These are phyloP conservation scores for Tricholoma saponaceum DNA, from an alignment of 768 basidiomycete genomes.

Conservation along the genomic window DNA sequence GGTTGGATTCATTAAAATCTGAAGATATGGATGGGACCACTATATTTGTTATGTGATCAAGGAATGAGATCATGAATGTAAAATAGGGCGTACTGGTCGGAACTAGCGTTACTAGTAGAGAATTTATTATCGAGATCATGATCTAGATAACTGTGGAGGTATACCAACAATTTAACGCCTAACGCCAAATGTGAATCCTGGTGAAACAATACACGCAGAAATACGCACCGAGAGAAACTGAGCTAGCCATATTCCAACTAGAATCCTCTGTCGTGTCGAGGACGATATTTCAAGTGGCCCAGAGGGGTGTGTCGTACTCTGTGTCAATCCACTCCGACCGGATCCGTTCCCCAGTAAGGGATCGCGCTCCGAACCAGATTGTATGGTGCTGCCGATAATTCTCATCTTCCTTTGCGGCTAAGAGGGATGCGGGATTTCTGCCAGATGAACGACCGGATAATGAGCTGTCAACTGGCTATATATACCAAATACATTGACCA, in stretches of 20 bases:
- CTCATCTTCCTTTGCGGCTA: background rate
- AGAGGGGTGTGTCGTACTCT: slow-evolving; percentile 1
- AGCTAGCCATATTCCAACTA: slow-evolving; percentile 69
- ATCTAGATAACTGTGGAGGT: background rate
- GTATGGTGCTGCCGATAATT: background rate
- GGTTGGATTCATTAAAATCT: slow-evolving; percentile 71
- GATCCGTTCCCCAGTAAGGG: background rate
- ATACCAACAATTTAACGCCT: slow-evolving; percentile 32
- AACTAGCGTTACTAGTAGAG: slow-evolving; percentile 59
- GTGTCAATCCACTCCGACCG: background rate
- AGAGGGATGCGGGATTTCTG: background rate
- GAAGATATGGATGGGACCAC: slow-evolving; percentile 77
- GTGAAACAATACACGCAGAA: background rate
- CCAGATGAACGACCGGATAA: background rate
- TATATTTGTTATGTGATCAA: slow-evolving; percentile 19
- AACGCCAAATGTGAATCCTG: background rate
- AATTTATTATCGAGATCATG: slow-evolving; percentile 1
- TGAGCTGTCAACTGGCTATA: background rate
- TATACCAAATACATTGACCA: background rate
- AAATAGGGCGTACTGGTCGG: slow-evolving; percentile 57
- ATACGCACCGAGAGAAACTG: slow-evolving; percentile 69
- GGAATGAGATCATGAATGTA: background rate
- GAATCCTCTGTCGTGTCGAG: slow-evolving; percentile 53
- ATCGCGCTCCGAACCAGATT: background rate
- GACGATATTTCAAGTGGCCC: slow-evolving; percentile 62